Evolutionary conservation across 257 asterid species (phyloP).

Genomic region (Thymus mandschuricus): DNA sequence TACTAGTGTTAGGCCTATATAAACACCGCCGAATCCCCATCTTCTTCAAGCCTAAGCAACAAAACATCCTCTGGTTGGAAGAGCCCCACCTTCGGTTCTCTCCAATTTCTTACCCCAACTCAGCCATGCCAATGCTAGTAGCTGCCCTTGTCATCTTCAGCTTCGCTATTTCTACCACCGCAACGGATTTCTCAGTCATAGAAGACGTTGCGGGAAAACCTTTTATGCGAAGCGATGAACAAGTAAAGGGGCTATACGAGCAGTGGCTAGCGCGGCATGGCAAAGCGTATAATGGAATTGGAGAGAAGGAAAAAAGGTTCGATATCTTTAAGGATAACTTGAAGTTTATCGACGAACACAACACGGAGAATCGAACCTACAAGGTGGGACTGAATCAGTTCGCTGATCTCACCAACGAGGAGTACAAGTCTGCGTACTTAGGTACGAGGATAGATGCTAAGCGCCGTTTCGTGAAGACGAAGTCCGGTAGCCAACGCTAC

Average conservation of each 20-base stretch:
- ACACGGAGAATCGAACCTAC: conserved; percentile 54
- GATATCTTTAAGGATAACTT: conserved; percentile 72
- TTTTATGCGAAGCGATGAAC: conserved; percentile 34
- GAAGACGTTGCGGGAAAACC: neutral
- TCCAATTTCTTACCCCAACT: neutral
- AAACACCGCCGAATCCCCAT: no score
- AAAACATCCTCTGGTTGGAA: no score
- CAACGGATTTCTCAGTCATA: conserved; percentile 29
- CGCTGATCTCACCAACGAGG: conserved; percentile 71
- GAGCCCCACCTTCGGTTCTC: no score
- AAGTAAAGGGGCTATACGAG: conserved; percentile 52
- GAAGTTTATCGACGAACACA: conserved; percentile 67
- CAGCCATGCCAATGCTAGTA: conserved; percentile 54
- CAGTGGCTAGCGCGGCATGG: conserved; percentile 68
- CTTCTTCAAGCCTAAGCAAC: no score
- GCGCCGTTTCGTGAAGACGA: conserved; percentile 63
- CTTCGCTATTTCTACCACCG: conserved; percentile 42
- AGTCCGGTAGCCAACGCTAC: conserved; percentile 48
- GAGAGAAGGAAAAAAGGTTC: conserved; percentile 59
- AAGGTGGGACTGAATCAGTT: conserved; percentile 71
- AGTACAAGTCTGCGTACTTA: conserved; percentile 61
- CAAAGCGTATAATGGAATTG: conserved; percentile 62
- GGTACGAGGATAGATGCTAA: conserved; percentile 65
- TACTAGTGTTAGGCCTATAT: no score
- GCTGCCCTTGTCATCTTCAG: conserved; percentile 38